Evolutionary conservation across 108 stramenopile species (phyloP).

Genomic region (Fragilaria radians): DNA sequence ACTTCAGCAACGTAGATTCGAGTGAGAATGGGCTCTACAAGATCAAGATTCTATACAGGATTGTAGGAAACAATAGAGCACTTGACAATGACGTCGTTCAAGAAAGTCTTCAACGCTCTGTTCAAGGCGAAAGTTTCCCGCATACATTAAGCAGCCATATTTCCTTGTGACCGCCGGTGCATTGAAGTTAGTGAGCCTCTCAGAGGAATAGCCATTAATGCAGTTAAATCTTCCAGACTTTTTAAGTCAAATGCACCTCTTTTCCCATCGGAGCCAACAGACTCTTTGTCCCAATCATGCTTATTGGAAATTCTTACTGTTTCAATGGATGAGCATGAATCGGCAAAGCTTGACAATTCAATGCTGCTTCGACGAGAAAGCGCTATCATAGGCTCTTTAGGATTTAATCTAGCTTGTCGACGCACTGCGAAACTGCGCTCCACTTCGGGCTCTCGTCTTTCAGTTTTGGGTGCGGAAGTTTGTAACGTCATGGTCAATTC

Average conservation of each 20-base stretch:
- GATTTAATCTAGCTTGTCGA: background rate
- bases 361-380: background rate
- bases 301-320: background rate
- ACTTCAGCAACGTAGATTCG: too few relatives aligned
- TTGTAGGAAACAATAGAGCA: too few relatives aligned
- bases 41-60: too few relatives aligned
- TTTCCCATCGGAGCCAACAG: background rate
- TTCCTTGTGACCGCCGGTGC: background rate
- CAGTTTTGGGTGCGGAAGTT: background rate
- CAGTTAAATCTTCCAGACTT: background rate
- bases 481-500: background rate
- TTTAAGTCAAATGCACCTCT: background rate
- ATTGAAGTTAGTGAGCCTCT: background rate
- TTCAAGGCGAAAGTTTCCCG: too few relatives aligned
- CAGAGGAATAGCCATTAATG: background rate
- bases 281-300: background rate
- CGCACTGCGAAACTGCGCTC: background rate
- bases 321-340: background rate
- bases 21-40: too few relatives aligned
- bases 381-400: background rate
- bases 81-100: background rate
- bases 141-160: background rate
- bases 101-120: background rate
- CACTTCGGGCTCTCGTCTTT: background rate
- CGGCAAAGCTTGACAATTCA: background rate